Conservation (phyloP, 441 rosid species). For the Biscutella laevigata region DNA sequence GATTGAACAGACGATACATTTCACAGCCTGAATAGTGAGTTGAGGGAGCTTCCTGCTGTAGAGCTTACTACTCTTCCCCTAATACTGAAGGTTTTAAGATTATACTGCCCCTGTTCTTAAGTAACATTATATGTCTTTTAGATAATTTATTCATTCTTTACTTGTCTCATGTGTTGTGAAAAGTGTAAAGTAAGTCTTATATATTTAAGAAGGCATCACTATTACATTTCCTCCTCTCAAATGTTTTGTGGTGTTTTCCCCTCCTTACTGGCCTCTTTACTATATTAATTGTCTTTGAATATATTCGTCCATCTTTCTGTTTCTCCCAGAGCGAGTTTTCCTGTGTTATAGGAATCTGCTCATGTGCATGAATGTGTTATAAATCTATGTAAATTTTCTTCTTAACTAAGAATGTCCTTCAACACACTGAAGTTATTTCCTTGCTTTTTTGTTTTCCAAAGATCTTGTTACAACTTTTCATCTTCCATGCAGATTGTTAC, state of each 20-base stretch:
- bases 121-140: neutral
- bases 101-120: constrained; percentile 8
- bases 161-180: neutral
- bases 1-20: constrained; percentile 64
- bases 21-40: constrained; percentile 68
- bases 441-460: neutral
- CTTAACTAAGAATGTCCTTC: neutral
- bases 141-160: neutral
- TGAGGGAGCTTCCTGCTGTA: constrained; percentile 91
- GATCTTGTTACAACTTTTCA: constrained; percentile 4
- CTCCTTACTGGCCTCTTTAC: neutral
- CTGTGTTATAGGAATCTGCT: too few species aligned
- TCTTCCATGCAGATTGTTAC: constrained; percentile 67
- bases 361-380: neutral
- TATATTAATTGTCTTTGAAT: too few species aligned
- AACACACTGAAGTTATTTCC: constrained; percentile 7
- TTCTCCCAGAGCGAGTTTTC: neutral
- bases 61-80: constrained; percentile 91
- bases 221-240: neutral
- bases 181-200: too few species aligned
- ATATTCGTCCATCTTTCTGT: too few species aligned
- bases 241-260: constrained; percentile 3
- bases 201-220: neutral
- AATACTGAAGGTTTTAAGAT: constrained; percentile 69
- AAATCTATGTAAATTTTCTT: neutral